These are phyloP conservation scores for Arachis monticola DNA, from an alignment of 331 rosid species.

Conservation along the genomic window DNA sequence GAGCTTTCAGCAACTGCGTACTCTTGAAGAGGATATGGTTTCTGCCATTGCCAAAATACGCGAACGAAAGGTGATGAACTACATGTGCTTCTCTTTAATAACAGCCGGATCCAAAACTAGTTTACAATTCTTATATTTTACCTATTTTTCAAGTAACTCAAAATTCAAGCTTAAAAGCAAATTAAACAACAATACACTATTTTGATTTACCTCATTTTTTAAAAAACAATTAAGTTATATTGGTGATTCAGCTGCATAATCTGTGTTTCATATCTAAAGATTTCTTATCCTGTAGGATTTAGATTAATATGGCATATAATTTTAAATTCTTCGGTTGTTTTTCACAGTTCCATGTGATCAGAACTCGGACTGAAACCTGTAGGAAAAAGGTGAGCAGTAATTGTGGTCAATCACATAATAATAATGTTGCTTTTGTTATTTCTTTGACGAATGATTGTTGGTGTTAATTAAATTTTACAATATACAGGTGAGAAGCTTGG, in stretches of 20 bases:
- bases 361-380: conserved; percentile 55
- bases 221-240: background rate
- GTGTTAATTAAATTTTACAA: background rate
- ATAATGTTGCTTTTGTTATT: background rate
- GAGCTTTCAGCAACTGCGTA: conserved; percentile 54
- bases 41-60: conserved; percentile 62
- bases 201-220: background rate
- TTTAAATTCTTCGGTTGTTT: conserved; percentile 18
- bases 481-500: conserved; percentile 63
- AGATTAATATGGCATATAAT: conserved; percentile 21
- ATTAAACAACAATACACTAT: background rate
- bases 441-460: background rate
- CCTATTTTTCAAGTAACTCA: background rate
- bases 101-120: background rate
- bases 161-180: background rate
- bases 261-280: background rate
- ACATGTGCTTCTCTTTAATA: background rate
- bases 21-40: conserved; percentile 60
- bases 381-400: conserved; percentile 64
- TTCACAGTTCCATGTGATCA: conserved; percentile 71
- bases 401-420: background rate
- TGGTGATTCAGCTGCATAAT: background rate
- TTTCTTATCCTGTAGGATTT: background rate
- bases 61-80: conserved; percentile 58
- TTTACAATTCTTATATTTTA: background rate